These are phyloP conservation scores for Pseudocercospora cruenta DNA, from an alignment of 2,329 filamentous ascomycete species.

Conservation along the genomic window DNA sequence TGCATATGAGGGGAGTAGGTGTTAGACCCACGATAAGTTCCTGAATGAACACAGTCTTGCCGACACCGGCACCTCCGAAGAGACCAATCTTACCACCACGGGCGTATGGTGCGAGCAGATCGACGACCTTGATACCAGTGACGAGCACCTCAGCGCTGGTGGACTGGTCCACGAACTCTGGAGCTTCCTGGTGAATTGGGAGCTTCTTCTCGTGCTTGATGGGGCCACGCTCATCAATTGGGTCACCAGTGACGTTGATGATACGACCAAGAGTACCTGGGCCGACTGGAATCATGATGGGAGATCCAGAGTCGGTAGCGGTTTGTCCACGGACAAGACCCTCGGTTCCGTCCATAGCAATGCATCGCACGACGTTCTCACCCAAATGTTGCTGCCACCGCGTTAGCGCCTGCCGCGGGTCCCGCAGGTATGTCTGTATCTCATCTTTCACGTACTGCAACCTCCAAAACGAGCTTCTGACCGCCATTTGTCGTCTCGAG, in stretches of 20 bases:
- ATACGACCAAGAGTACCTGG: constrained; percentile 94
- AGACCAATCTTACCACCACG: constrained; percentile 99
- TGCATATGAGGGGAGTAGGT: background rate
- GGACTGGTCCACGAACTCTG: constrained; percentile 91
- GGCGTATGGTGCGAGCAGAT: constrained; percentile 96
- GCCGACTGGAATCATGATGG: constrained; percentile 96
- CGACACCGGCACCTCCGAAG: constrained; percentile 99
- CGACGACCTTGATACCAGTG: constrained; percentile 99
- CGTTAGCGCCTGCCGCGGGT: constrained; percentile 31
- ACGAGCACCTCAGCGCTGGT: constrained; percentile 95
- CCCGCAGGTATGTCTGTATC: constrained; percentile 13
- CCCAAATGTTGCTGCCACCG: constrained; percentile 88
- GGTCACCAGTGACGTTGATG: constrained; percentile 99
- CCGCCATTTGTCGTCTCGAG: constrained; percentile 88
- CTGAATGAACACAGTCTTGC: constrained; percentile 99
- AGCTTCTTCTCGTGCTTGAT: constrained; percentile 88
- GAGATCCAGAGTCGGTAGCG: constrained; percentile 84
- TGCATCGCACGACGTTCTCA: constrained; percentile 98
- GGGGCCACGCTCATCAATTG: constrained; percentile 98
- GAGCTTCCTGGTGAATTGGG: constrained; percentile 93
- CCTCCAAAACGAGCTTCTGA: constrained; percentile 94
- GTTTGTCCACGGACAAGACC: constrained; percentile 93
- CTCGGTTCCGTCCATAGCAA: constrained; percentile 99
- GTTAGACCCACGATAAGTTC: constrained; percentile 78
- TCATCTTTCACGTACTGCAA: constrained; percentile 70